Evolutionary conservation across 2,329 filamentous ascomycete species (phyloP), one percentile per base, ranked within the genome.

Genomic region (Trichoderma cornu-damae): DNA sequence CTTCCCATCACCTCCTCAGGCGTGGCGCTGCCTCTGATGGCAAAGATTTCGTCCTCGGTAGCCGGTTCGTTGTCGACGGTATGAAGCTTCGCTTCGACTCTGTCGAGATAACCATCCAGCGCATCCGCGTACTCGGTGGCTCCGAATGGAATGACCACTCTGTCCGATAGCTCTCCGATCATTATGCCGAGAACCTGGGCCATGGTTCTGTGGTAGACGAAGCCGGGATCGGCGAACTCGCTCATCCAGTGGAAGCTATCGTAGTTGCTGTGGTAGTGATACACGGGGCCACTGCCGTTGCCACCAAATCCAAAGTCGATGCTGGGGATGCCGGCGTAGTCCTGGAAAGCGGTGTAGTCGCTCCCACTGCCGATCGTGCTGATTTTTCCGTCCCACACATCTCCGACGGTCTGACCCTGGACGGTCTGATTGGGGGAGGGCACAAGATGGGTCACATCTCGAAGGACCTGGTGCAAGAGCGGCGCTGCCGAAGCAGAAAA

Each of bases 191-290:
- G 77, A 11, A 92, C 69, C 67, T 88, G 86, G 2, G 87, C 79
- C 75, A 85, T 82, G 47, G 86, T 77, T 60, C 77, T 70, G 70
- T 90, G 88, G 66, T 90, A 89, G 44, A 79, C 74, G 57, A 84
- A 86, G 20, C 77, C 81, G 2, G 78, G 78, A 65, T 96, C 92
- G 40, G 89, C 90, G 61, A 83, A 94, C 22, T 80, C 82, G 55
- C 85, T 80, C 89, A 96, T 95, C 91, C 92, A 96, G 71, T 87
- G 78, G 70, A 91, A 94, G 66, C 85, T 90, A 70, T 96, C 91
- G 71, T 95, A 96, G 75, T 96, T 96, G 69, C 86, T 87, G 74
- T 96, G 91, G 71, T 96, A 96, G 66, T 90, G 87, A 68, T 90
- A 90, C 3, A 89, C 78, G 0, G 85, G 74, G 42, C 79, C 77